Evolutionary conservation across 2,329 filamentous ascomycete species (phyloP).

Genomic region (Aspergillus versicolor): DNA sequence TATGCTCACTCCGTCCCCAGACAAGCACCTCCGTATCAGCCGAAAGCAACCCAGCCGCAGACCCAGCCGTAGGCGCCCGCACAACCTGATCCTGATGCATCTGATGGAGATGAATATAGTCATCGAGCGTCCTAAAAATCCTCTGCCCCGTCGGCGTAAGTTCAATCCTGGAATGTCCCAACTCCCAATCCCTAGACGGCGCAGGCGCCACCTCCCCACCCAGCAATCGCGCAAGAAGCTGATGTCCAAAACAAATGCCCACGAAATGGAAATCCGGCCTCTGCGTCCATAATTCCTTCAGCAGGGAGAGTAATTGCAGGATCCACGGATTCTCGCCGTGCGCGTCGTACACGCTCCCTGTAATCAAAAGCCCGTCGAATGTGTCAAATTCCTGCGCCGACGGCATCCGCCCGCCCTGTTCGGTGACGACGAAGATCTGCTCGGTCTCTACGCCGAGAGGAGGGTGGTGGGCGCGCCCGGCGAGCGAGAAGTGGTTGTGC

Average conservation of each 20-base stretch:
- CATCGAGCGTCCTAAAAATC: conserved; percentile 39
- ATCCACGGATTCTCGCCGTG: conserved; percentile 49
- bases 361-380: conserved; percentile 47
- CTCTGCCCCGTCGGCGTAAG: conserved; percentile 42
- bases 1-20: conserved; percentile 48
- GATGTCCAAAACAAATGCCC: conserved; percentile 52
- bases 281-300: conserved; percentile 51
- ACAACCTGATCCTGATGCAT: conserved; percentile 49
- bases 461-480: conserved; percentile 54
- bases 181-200: conserved; percentile 46
- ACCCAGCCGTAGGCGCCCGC: conserved; percentile 27
- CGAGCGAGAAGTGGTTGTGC: conserved; percentile 51
- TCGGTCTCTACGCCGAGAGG: conserved; percentile 56
- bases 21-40: conserved; percentile 48
- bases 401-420: conserved; percentile 50
- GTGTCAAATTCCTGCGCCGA: conserved; percentile 48
- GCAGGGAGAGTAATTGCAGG: conserved; percentile 42
- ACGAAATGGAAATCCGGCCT: conserved; percentile 53
- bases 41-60: conserved; percentile 33
- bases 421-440: conserved; percentile 56
- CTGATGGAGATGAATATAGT: conserved; percentile 39
- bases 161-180: conserved; percentile 44
- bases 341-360: conserved; percentile 50
- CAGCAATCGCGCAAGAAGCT: conserved; percentile 46
- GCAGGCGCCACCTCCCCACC: conserved; percentile 40